These are phyloP conservation scores for Candida bentonensis DNA, from an alignment of 805 yeast species.

Conservation along the genomic window DNA sequence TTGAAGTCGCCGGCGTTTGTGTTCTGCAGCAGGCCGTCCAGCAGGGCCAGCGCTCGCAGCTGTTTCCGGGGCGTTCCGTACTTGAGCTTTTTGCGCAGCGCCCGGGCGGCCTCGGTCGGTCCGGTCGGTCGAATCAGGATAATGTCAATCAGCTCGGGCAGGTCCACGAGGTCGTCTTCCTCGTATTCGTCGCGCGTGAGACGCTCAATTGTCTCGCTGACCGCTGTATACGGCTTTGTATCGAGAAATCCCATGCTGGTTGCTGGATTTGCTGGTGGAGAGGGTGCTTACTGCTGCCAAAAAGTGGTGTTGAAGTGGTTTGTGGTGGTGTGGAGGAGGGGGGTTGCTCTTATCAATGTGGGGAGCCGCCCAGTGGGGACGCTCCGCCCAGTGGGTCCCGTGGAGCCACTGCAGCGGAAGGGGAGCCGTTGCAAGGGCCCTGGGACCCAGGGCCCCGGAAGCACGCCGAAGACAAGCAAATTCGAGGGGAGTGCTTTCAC, in stretches of 20 bases:
- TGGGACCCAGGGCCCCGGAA: no score
- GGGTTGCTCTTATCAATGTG: no score
- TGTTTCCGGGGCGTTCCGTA: conserved; percentile 63
- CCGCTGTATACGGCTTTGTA: conserved; percentile 31
- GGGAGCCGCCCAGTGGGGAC: no score
- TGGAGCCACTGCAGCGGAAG: no score
- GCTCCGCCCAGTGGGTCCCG: no score
- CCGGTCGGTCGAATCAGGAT: conserved; percentile 30
- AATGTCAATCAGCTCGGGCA: conserved; percentile 46
- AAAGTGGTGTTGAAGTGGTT: background rate
- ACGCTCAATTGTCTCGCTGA: conserved; percentile 25
- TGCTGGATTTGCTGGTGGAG: background rate
- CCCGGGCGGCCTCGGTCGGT: conserved; percentile 75
- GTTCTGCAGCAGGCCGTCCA: conserved; percentile 48
- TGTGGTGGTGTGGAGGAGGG: background rate
- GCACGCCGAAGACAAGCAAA: no score
- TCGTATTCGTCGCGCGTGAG: conserved; percentile 21
- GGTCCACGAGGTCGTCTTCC: conserved; percentile 28
- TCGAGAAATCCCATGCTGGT: conserved; percentile 20
- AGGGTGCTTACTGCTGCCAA: no score
- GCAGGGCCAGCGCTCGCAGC: conserved; percentile 48
- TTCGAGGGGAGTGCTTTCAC: no score
- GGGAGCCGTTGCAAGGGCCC: no score
- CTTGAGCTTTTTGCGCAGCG: conserved; percentile 76
- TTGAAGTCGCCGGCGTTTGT: conserved; percentile 16